Evolutionary conservation across 2,329 filamentous ascomycete genomes (phyloP).

Genomic region (Colletotrichum plurivorum): DNA sequence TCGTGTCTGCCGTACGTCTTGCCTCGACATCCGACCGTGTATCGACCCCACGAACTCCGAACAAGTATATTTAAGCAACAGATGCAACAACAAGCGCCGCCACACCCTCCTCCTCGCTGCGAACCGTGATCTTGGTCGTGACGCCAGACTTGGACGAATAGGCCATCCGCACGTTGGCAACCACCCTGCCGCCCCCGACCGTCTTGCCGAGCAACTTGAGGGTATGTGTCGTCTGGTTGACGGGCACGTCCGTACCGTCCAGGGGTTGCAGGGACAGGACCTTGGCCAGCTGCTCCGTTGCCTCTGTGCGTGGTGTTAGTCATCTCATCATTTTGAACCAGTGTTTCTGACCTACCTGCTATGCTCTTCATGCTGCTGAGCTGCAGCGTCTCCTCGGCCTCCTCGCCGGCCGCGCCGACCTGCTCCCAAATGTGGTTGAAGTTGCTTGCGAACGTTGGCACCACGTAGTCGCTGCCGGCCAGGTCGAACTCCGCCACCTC

Average conservation of each 20-base stretch:
- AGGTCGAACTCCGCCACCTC: conserved; percentile 95
- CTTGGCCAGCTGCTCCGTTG: conserved; percentile 90
- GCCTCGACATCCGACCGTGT: conserved; percentile 37
- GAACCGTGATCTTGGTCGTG: conserved; percentile 93
- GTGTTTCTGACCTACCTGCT: conserved; percentile 76
- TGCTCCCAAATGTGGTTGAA: conserved; percentile 98
- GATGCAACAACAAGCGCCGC: conserved; percentile 87
- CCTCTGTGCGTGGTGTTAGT: conserved; percentile 71
- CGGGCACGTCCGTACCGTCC: conserved; percentile 91
- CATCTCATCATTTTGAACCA: neutral
- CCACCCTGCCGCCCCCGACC: conserved; percentile 89
- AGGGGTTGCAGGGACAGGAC: conserved; percentile 91
- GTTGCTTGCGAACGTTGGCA: conserved; percentile 93
- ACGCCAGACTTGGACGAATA: conserved; percentile 93
- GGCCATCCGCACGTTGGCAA: conserved; percentile 91
- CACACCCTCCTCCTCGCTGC: conserved; percentile 93
- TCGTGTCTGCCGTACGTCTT: conserved; percentile 31
- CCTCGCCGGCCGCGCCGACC: conserved; percentile 88
- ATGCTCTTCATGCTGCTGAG: conserved; percentile 92
- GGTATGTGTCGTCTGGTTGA: conserved; percentile 91
- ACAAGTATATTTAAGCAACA: conserved; percentile 73
- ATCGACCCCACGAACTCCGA: conserved; percentile 40
- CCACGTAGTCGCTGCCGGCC: conserved; percentile 91
- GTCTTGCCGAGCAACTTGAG: conserved; percentile 98
- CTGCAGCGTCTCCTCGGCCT: conserved; percentile 92